Percentiles rank a stretch among this genome's conserved stretches.
These are phyloP conservation scores for Juglanconis oblonga DNA, from an alignment of 2,329 filamentous ascomycete species.

Conservation along the genomic window DNA sequence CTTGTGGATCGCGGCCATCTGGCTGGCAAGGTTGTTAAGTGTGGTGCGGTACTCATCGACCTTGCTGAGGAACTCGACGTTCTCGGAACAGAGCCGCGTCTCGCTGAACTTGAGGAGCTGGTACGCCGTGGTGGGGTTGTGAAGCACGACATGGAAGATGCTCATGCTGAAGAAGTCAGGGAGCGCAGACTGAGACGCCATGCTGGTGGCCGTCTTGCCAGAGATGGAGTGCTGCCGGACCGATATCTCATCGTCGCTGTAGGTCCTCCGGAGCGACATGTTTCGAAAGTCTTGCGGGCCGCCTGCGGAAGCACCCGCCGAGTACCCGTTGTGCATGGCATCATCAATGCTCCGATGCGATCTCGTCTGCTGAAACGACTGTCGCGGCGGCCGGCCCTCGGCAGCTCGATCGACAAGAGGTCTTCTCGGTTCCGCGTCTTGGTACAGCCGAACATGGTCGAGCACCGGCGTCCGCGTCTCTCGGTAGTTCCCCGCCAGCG, in stretches of 20 bases:
- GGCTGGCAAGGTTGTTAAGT: slow-evolving; percentile 36
- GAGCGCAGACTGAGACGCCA: slow-evolving; percentile 22
- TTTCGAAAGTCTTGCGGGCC: background rate
- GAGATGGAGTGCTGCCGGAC: slow-evolving; percentile 6
- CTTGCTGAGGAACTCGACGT: slow-evolving; percentile 45
- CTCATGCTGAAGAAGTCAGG: slow-evolving; percentile 40
- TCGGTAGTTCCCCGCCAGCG: background rate
- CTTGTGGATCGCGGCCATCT: slow-evolving; percentile 34
- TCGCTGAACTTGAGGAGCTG: slow-evolving; percentile 40
- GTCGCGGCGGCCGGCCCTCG: background rate
- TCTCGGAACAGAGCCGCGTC: slow-evolving; percentile 37
- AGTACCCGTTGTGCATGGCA: slow-evolving; percentile 8
- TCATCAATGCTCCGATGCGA: slow-evolving; percentile 2
- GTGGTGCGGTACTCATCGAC: slow-evolving; percentile 43
- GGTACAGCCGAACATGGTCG: slow-evolving; percentile 9
- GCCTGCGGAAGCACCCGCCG: background rate
- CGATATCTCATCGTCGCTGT: slow-evolving; percentile 12
- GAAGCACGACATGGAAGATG: slow-evolving; percentile 39
- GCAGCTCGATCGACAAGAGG: background rate
- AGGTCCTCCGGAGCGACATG: slow-evolving; percentile 1
- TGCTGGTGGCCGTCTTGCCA: slow-evolving; percentile 7
- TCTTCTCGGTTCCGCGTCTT: slow-evolving; percentile 7
- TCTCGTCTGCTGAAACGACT: background rate
- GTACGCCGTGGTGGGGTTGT: slow-evolving; percentile 41
- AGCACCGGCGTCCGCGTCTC: slow-evolving; percentile 10